phyloP scores from a whole-genome alignment of 495 filamentous ascomycete species.

The Venustampulla echinocandica region DNA sequence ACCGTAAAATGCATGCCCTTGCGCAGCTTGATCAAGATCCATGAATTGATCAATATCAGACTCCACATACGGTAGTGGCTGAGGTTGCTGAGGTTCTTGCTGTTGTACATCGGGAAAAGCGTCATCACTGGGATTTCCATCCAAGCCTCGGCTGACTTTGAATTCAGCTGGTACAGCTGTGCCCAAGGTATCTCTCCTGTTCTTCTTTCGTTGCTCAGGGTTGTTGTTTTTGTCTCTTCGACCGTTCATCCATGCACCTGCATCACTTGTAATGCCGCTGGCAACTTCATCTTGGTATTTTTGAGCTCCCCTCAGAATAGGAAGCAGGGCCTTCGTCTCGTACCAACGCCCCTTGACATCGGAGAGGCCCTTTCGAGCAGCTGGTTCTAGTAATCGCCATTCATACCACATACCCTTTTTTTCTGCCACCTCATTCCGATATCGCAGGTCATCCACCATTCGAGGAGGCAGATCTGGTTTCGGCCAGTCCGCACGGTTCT shows the following conservation, averaged over 20 bases:
- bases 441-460: conserved; percentile 22
- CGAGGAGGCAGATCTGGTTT: conserved; percentile 34
- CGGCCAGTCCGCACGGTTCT: conserved; percentile 12
- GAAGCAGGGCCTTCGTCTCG: conserved; percentile 44
- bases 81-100: not conserved
- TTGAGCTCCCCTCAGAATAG: conserved; percentile 33
- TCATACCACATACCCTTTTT: conserved; percentile 28
- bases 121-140: conserved; percentile 18
- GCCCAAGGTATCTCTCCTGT: conserved; percentile 36
- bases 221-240: conserved; percentile 23
- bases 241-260: conserved; percentile 41
- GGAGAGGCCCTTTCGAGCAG: conserved; percentile 29
- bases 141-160: conserved; percentile 26
- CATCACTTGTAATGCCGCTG: conserved; percentile 33
- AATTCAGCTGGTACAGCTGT: conserved; percentile 32
- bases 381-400: conserved; percentile 34
- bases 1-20: not conserved
- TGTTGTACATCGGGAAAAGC: conserved; percentile 14
- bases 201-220: conserved; percentile 24
- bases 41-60: conserved; percentile 11
- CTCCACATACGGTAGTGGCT: not conserved
- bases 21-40: conserved; percentile 10
- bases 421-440: conserved; percentile 37
- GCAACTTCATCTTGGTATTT: conserved; percentile 30
- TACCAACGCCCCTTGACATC: conserved; percentile 59